A percentile compares a stretch with the other conserved stretches of the same genome.
Evolutionary conservation across 2,329 filamentous ascomycete species (phyloP).

Genomic region (Colletotrichum sp.): DNA sequence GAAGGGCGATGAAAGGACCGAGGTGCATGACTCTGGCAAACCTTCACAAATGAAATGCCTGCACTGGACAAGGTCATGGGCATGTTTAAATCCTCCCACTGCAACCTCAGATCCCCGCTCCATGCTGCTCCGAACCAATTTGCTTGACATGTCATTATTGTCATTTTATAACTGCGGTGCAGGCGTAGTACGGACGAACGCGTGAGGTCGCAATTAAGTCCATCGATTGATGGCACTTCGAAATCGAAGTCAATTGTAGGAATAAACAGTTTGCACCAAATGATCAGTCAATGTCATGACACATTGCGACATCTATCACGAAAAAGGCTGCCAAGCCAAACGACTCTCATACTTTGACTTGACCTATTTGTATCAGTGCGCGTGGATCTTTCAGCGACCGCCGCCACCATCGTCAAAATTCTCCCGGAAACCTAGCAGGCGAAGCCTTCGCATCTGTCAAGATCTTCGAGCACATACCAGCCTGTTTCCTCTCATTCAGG

Average conservation of each 20-base stretch:
- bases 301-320: background rate
- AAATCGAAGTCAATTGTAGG: background rate
- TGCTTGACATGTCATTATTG: background rate
- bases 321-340: background rate
- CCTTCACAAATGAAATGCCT: background rate
- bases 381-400: background rate
- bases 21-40: background rate
- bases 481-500: background rate
- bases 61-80: background rate
- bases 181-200: background rate
- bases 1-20: background rate
- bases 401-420: background rate
- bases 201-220: background rate
- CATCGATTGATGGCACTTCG: background rate
- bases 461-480: background rate
- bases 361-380: background rate
- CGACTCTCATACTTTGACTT: background rate
- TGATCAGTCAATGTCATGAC: background rate
- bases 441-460: background rate
- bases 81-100: background rate
- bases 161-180: background rate
- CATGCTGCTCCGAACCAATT: background rate
- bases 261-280: background rate
- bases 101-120: background rate
- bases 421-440: background rate